Evolutionary conservation across 306 rosid species (phyloP), one percentile per base, ranked within the genome.

Genomic region (Medicago lupulina): DNA sequence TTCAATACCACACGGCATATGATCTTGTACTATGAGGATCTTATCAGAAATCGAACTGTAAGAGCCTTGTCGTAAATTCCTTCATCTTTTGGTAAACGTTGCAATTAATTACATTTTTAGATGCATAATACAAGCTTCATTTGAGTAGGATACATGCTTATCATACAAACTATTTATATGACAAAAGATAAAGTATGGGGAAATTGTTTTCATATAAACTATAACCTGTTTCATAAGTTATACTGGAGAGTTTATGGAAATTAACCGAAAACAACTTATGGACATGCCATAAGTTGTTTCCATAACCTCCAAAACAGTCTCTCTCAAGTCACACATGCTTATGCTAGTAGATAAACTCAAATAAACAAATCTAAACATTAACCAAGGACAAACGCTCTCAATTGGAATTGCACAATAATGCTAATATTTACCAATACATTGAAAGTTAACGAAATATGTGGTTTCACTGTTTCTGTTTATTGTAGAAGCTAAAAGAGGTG

Each of bases 1-100:
- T 94, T 90, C 81, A 87, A 86, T 73, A 83, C 82, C 83, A 91
- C 97, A 12, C 83, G 90, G 38, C 95, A 91, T 76, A 82, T 94
- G 67, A 75, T 94, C 73, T 65, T 91, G 77, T 92, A 83, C 85
- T 92, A 94, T 5, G 98, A 94, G 81, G 98, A 94, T 80, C 83
- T 94, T 67, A 73, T 91, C 40, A 77, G 40, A 53, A 90, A 91
- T 76, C 86, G 8, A 31, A 87, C 85, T 15, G 97, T 94, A 83
- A 87, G 97, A 60, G 51, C 74, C 73, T 76, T 55, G 8, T 23
- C 70, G 19, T 4, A 14, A 67, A 76, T 55, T 40, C 69, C 67
- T 60, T 44, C 15, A 13, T 40, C n/a, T 41, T 76, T 69, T 6
- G 40, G 21, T 38, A 21, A 25, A 39, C 49, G 1, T 51, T 41